Conservation (phyloP, 441 rosid species). For the Dalechampia spathulata region DNA sequence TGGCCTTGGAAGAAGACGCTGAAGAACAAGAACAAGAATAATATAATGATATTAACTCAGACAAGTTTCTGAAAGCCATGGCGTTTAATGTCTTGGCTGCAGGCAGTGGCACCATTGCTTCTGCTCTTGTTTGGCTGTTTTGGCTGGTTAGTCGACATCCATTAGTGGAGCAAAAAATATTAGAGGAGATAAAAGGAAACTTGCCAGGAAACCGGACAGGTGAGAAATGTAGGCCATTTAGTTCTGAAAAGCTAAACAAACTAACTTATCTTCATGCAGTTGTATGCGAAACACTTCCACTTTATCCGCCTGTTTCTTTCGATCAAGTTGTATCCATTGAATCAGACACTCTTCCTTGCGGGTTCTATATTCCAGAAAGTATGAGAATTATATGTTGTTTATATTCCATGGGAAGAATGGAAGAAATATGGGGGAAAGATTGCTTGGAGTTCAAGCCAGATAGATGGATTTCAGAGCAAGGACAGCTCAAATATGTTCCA, state of each 20-base stretch:
- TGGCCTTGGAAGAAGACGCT: too few relatives aligned
- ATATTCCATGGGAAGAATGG: neutral
- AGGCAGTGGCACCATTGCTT: conserved; percentile 24
- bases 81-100: conserved; percentile 23
- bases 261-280: conserved; percentile 4
- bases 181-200: conserved; percentile 14
- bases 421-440: neutral
- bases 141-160: conserved; percentile 18
- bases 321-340: neutral
- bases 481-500: neutral
- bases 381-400: conserved; percentile 8
- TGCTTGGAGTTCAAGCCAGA: neutral
- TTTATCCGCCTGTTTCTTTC: conserved; percentile 1
- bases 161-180: conserved; percentile 10
- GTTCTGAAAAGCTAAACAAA: conserved; percentile 1
- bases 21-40: neutral
- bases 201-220: neutral
- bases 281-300: neutral
- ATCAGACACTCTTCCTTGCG: neutral
- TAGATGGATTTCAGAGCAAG: neutral
- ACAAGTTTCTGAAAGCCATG: conserved; percentile 15
- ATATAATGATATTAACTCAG: neutral
- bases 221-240: neutral
- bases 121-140: conserved; percentile 26
- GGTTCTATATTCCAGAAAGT: neutral